Evolutionary conservation across 805 yeast genomes (phyloP), one percentile per base, ranked within the genome.

Genomic region (Lachancea lanzarotensis): DNA sequence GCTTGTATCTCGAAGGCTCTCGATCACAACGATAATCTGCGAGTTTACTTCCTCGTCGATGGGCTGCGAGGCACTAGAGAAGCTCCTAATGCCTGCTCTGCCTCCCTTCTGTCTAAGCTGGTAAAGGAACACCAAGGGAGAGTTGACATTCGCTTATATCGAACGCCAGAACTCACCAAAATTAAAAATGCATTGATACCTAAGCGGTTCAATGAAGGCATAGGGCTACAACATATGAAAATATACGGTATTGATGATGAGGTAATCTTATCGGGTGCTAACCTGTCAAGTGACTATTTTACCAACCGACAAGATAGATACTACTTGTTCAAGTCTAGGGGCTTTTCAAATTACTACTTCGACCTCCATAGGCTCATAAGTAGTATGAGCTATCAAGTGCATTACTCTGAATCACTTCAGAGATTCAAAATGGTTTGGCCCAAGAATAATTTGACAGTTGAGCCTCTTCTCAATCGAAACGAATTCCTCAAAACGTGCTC

Each of bases 221-320:
- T 76, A 54, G 98, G 98, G 0, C 73, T 93, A 42, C 98, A 93
- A 63, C 98, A 93, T 60, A 93, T 93, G 98, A 93, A 93, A 62
- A 74, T 93, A 25, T 93, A 93, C 62, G 98, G 98, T 1, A 81
- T 90, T 56, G 98, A 93, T 62, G 79, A 88, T 56, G 96, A 90
- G 59, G 79, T 93, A 35, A 75, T 93, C 16, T 71, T 93, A 27
- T 77, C 85, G 15, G 98, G 98, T 6, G 98, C 98, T 2, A 93
- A 93, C 58, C 71, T 93, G 39, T 87, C 96, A 0, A 71, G 76
- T 31, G 98, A 93, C 66, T 93, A 93, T 64, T 93, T 93, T 66
- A 85, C 95, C 3, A 83, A 91, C 63, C 78, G 98, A 52, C 98
- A 93, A 62, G 98, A 93, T 64, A 71, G 98, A 39, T 93, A 93